Conservation (phyloP, 2,329 filamentous ascomycete species). For the Aspergillus vadensis region DNA sequence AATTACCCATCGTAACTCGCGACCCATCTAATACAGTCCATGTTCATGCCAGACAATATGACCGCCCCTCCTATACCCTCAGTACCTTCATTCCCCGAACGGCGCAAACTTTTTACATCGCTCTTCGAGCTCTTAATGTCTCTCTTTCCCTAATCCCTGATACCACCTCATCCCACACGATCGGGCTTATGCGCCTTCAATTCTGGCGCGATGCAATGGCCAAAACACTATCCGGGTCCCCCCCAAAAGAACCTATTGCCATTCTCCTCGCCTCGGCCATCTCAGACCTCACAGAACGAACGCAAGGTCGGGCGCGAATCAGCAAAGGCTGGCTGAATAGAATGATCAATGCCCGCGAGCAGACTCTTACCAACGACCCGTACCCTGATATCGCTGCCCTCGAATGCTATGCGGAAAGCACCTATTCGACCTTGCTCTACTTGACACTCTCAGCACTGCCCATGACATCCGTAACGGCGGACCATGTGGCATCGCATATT, state of each 20-base stretch:
- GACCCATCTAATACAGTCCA: conserved; percentile 4
- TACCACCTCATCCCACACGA: conserved; percentile 80
- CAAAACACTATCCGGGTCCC: conserved; percentile 72
- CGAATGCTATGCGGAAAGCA: conserved; percentile 90
- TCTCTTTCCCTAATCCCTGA: conserved; percentile 90
- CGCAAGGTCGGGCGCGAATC: conserved; percentile 51
- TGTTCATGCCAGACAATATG: conserved; percentile 68
- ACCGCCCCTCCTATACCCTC: conserved; percentile 84
- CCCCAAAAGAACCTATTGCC: conserved; percentile 89
- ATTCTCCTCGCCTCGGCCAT: conserved; percentile 77
- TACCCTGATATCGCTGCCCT: conserved; percentile 72
- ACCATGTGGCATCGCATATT: conserved; percentile 92
- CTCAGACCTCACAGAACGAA: conserved; percentile 54
- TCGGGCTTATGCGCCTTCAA: conserved; percentile 86
- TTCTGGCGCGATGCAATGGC: conserved; percentile 90
- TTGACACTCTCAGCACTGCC: conserved; percentile 78
- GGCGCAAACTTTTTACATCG: conserved; percentile 80
- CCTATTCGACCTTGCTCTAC: conserved; percentile 91
- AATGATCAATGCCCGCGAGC: conserved; percentile 78
- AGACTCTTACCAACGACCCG: conserved; percentile 79
- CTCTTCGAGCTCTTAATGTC: conserved; percentile 88
- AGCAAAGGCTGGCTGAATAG: conserved; percentile 74
- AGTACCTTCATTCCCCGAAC: conserved; percentile 78
- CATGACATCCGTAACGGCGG: conserved; percentile 77
- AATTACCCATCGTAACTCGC: neutral